Evolutionary conservation across 2,329 filamentous ascomycete species (phyloP).

Genomic region (Alternaria angustiovoidea): DNA sequence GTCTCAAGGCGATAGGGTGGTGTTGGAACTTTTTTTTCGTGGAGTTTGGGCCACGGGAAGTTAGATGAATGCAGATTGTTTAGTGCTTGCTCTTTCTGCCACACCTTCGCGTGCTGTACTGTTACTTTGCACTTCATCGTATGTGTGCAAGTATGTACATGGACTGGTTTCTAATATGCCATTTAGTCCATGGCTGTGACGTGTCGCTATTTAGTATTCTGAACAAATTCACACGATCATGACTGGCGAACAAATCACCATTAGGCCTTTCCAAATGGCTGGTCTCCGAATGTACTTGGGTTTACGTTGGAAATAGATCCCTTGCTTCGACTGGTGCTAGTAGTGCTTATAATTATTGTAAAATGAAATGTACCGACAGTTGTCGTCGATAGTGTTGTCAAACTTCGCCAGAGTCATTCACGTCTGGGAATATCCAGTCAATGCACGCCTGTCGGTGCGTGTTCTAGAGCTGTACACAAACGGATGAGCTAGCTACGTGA

Average conservation of each 20-base stretch:
- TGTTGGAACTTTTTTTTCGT: background rate
- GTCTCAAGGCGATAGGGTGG: background rate
- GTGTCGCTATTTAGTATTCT: background rate
- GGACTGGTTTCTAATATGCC: background rate
- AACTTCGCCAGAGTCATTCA: background rate
- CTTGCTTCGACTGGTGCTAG: background rate
- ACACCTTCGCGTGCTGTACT: background rate
- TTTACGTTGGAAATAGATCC: background rate
- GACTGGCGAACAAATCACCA: background rate
- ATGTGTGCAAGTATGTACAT: background rate
- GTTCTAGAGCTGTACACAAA: background rate
- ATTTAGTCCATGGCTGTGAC: background rate
- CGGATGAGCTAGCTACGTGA: background rate
- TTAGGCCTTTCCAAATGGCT: background rate
- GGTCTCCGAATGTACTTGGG: background rate
- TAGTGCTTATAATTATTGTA: accelerated
- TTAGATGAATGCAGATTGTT: too few species aligned
- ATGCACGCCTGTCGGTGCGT: background rate
- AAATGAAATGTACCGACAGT: background rate
- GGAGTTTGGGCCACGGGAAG: too few species aligned
- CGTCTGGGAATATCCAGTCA: background rate
- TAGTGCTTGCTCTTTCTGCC: background rate
- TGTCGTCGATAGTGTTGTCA: background rate
- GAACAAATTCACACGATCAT: background rate
- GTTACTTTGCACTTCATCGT: background rate